Conservation (phyloP, 768 basidiomycete genomes). For the Leucosporidium scottii region DNA sequence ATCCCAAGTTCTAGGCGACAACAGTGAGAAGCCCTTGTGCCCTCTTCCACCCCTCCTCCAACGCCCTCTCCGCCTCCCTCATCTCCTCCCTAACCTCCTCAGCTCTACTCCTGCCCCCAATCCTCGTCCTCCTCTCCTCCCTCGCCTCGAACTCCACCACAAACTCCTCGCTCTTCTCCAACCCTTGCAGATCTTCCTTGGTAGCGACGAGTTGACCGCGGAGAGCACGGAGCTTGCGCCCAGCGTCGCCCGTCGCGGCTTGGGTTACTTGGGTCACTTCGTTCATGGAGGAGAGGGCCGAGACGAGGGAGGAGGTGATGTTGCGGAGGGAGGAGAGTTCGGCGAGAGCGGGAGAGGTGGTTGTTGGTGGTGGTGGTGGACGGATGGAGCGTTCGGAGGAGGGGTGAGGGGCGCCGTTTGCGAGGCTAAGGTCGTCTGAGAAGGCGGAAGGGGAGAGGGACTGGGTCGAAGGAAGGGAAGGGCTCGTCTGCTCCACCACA, state of each 20-base stretch:
- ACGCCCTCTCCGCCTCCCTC: background rate
- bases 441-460: slow-evolving; percentile 5
- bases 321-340: slow-evolving; percentile 66
- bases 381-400: background rate
- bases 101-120: background rate
- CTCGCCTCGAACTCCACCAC: slow-evolving; percentile 7
- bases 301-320: slow-evolving; percentile 64
- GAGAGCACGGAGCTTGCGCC: slow-evolving; percentile 73
- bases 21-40: background rate
- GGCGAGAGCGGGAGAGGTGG: background rate
- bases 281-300: slow-evolving; percentile 67
- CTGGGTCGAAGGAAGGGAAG: too few species aligned
- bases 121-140: background rate
- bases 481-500: background rate
- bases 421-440: slow-evolving; percentile 25
- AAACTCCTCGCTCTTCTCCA: slow-evolving; percentile 13
- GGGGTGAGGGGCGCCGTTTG: slow-evolving; percentile 45
- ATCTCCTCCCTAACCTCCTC: slow-evolving; percentile 13
- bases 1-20: too few species aligned
- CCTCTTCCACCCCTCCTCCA: slow-evolving; percentile 3
- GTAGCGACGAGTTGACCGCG: background rate
- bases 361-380: background rate
- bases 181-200: slow-evolving; percentile 3
- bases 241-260: slow-evolving; percentile 75
- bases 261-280: slow-evolving; percentile 85